Conservation (phyloP, 1,139 yeast species). For the Eremothecium coryli region DNA sequence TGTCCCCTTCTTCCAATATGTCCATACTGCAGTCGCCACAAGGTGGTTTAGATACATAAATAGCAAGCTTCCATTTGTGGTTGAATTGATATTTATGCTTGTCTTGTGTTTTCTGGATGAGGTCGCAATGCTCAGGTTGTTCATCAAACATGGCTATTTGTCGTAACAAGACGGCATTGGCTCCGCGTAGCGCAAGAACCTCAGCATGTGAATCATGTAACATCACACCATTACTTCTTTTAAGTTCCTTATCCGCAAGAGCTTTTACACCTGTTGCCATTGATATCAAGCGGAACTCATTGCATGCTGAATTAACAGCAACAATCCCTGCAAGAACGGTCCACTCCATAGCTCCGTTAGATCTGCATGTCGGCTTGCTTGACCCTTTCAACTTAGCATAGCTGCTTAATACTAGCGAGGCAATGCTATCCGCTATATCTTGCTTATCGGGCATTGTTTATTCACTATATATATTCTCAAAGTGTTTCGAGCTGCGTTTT, state of each 20-base stretch:
- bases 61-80: conserved; percentile 37
- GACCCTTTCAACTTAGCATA: conserved; percentile 33
- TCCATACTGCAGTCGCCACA: conserved; percentile 88
- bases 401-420: conserved; percentile 26
- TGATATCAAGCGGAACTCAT: conserved; percentile 35
- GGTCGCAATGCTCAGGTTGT: conserved; percentile 30
- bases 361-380: conserved; percentile 50
- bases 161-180: conserved; percentile 37
- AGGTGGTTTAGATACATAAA: conserved; percentile 74
- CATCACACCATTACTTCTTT: conserved; percentile 44
- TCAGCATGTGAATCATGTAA: conserved; percentile 92
- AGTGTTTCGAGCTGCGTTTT: too few relatives aligned
- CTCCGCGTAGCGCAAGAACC: conserved; percentile 56
- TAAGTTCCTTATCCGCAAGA: conserved; percentile 43
- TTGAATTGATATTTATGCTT: conserved; percentile 15
- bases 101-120: conserved; percentile 10
- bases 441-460: too few relatives aligned
- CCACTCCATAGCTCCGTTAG: conserved; percentile 70
- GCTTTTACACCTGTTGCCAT: conserved; percentile 81
- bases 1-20: conserved; percentile 25
- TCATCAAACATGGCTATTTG: conserved; percentile 11
- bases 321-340: conserved; percentile 75
- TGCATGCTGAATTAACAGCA: conserved; percentile 29
- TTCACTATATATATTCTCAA: too few relatives aligned
- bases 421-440: conserved; percentile 26